These are phyloP conservation scores for Phellopilus nigrolimitatus DNA, from an alignment of 1,284 basidiomycete genomes.

Conservation along the genomic window DNA sequence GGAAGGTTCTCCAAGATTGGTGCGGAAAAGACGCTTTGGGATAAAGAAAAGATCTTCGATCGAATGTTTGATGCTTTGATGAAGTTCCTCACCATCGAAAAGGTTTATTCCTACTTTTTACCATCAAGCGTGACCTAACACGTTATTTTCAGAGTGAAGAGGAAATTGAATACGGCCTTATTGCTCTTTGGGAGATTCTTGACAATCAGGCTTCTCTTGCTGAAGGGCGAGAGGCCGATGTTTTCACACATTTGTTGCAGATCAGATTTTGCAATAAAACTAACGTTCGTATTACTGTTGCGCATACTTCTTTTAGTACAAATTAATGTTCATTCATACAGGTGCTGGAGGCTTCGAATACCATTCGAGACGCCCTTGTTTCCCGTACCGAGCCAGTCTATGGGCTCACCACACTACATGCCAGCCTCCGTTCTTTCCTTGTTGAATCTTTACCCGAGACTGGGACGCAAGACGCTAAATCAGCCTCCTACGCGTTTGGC, in stretches of 20 bases:
- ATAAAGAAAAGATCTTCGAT: conserved; percentile 59
- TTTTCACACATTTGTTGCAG: conserved; percentile 58
- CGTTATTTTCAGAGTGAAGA: conserved; percentile 45
- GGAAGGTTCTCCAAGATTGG: conserved; percentile 34
- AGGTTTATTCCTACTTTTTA: conserved; percentile 37
- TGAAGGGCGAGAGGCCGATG: conserved; percentile 68
- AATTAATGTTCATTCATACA: conserved; percentile 28
- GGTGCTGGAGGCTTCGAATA: conserved; percentile 76
- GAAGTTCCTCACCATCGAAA: conserved; percentile 50
- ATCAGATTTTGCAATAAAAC: conserved; percentile 65
- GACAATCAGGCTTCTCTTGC: conserved; percentile 60
- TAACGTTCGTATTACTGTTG: conserved; percentile 39
- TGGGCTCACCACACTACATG: conserved; percentile 75
- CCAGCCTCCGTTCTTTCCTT: conserved; percentile 59
- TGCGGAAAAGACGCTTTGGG: conserved; percentile 57
- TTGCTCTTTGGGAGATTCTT: conserved; percentile 72
- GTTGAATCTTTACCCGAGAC: conserved; percentile 43
- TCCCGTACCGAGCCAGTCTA: conserved; percentile 73
- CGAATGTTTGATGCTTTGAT: conserved; percentile 58
- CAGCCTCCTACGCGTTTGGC: conserved; percentile 71
- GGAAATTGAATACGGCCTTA: conserved; percentile 65
- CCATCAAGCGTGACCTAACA: conserved; percentile 20
- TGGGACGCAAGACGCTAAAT: conserved; percentile 42
- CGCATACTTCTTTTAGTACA: neutral
- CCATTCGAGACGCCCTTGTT: conserved; percentile 69